Percentiles rank a stretch among this genome's conserved stretches.
Evolutionary conservation across 305 asterid genomes (phyloP).

Genomic region (Ajuga reptans): DNA sequence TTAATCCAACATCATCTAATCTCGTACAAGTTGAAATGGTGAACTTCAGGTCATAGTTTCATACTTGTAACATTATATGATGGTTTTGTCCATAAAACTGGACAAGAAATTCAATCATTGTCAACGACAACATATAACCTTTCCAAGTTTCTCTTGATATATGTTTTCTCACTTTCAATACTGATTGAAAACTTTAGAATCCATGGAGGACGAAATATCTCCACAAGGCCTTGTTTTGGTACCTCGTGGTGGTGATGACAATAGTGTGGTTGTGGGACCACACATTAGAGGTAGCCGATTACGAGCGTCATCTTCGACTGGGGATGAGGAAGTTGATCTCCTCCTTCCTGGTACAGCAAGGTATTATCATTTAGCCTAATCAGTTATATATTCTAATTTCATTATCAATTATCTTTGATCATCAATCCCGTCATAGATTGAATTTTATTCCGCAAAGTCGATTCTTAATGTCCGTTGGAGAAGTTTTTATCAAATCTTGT

Average conservation of each 20-base stretch:
- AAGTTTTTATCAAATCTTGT: neutral
- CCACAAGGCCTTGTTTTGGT: slow-evolving; percentile 91
- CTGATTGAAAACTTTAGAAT: slow-evolving; percentile 42
- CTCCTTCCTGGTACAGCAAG: slow-evolving; percentile 99
- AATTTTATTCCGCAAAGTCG: neutral
- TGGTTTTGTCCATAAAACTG: no score
- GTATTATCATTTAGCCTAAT: slow-evolving; percentile 27
- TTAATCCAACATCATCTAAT: neutral
- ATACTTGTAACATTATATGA: no score
- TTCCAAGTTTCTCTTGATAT: slow-evolving; percentile 2
- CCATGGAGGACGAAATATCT: slow-evolving; percentile 80
- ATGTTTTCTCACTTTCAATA: slow-evolving; percentile 11
- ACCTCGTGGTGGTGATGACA: slow-evolving; percentile 65
- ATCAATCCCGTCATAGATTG: neutral
- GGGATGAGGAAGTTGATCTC: slow-evolving; percentile 91
- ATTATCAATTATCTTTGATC: neutral
- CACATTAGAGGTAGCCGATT: slow-evolving; percentile 88
- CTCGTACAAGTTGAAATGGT: neutral
- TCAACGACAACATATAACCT: neutral
- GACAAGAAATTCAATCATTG: no score
- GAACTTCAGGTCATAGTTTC: no score
- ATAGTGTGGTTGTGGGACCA: slow-evolving; percentile 63
- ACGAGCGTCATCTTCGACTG: slow-evolving; percentile 78
- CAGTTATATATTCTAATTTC: neutral
- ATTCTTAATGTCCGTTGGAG: neutral